A percentile compares a stretch with the other conserved stretches of the same genome.
Conservation (phyloP, 2,329 filamentous ascomycete genomes). For the Fusarium udum region DNA sequence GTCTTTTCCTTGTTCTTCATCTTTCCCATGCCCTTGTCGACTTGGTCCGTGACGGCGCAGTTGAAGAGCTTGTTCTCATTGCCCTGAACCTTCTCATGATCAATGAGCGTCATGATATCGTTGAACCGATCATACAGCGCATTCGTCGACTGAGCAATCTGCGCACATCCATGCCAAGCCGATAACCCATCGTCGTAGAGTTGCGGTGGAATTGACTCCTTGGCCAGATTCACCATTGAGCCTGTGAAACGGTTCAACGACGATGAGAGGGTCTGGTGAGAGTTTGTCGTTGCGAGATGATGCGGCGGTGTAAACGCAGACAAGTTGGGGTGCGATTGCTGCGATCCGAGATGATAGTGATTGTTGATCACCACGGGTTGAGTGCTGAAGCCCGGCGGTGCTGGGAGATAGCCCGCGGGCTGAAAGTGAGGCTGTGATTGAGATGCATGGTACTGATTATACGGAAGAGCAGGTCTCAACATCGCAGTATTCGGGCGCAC, state of each 20-base stretch:
- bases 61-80: constrained; percentile 64
- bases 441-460: constrained; percentile 34
- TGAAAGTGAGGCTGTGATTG: constrained; percentile 40
- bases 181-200: constrained; percentile 56
- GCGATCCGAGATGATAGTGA: constrained; percentile 56
- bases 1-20: constrained; percentile 28
- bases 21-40: constrained; percentile 26
- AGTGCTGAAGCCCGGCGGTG: constrained; percentile 38
- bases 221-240: constrained; percentile 56
- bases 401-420: constrained; percentile 36
- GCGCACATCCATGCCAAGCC: constrained; percentile 52
- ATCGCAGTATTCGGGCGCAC: not conserved
- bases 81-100: constrained; percentile 65
- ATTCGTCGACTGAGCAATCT: constrained; percentile 57
- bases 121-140: constrained; percentile 71
- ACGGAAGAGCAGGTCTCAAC: constrained; percentile 9
- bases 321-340: constrained; percentile 1
- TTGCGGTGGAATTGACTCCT: constrained; percentile 51
- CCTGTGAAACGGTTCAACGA: constrained; percentile 49
- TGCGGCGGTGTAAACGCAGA: not conserved
- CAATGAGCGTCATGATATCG: constrained; percentile 76
- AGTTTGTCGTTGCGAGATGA: not conserved
- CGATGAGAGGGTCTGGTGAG: constrained; percentile 24
- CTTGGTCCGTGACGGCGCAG: constrained; percentile 38
- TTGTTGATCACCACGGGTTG: constrained; percentile 61